Base-by-base conservation (phyloP, 805 yeast genomes). In the Metschnikowia cubensis region DNA sequence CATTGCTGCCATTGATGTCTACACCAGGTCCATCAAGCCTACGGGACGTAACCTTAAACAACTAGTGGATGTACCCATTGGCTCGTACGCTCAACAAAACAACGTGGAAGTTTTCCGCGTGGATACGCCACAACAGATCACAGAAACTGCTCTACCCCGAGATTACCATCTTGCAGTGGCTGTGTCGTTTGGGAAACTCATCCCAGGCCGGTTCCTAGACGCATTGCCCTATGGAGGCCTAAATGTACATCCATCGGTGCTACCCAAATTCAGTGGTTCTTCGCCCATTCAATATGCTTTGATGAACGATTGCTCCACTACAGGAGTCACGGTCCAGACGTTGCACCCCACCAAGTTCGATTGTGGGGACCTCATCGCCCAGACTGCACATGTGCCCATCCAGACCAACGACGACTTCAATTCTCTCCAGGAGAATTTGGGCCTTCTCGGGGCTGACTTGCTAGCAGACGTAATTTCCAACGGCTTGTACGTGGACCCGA, bases 311-410 rank as follows among this genome's bases (percentile, higher is more conserved):
- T 90, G 85, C 55, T 34, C 54, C 0, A 51, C 43, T 15, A 85
- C 97, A 0, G 99, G 98, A 0, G 96, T 89, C 15, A 81, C 97
- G 0, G 79, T 94, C 0, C 99, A 94, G 64, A 88, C 96, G 0
- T 67, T 94, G 21, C 96, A 94, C 61, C 97, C 97, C 0, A 76
- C 85, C 0, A 77, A 82, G 62, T 94, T 94, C 60, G 99, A 94
- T 59, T 73, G 71, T 33, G 99, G 99, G 1, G 71, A 75, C 1
- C 78, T 92, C 0, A 63, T 94, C 2, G 65, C 73, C 15, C 95
- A 86, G 54, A 75, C 87, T 1, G 61, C 60, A 2, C 71, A 72
- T 22, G 58, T 81, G 0, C 56, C 61, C 0, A 71, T 88, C 1
- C 48, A 46, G 0, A 62, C 62, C 3, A 55, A 63, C 8, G 87